phyloP scores from a whole-genome alignment of 257 asterid species.

The Knoxia roxburghii region DNA sequence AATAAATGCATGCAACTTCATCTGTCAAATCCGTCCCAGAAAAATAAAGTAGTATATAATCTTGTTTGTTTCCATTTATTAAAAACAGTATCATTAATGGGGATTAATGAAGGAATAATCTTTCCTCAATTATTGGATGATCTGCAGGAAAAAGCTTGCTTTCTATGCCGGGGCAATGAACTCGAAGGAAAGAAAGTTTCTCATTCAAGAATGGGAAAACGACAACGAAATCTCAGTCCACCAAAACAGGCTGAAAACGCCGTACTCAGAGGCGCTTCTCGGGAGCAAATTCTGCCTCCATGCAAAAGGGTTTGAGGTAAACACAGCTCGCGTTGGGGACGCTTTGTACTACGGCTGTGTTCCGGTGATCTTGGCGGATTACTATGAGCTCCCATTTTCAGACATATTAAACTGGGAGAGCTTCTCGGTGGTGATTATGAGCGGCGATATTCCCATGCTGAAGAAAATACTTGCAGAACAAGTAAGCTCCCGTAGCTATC shows the following conservation, averaged over 20 bases:
- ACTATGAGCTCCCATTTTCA: constrained; percentile 76
- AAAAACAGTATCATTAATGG: too few species aligned
- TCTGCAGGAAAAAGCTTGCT: constrained; percentile 55
- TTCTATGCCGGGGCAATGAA: constrained; percentile 92
- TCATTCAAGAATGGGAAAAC: constrained; percentile 44
- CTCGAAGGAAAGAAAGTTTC: constrained; percentile 46
- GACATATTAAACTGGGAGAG: constrained; percentile 67
- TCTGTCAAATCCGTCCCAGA: too few species aligned
- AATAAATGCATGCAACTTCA: too few species aligned
- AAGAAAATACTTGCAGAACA: constrained; percentile 43
- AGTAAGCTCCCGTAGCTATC: constrained; percentile 27
- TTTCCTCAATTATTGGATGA: too few species aligned
- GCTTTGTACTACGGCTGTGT: constrained; percentile 85
- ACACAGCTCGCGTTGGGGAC: constrained; percentile 82
- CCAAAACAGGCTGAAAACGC: constrained; percentile 49
- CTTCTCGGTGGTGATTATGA: constrained; percentile 53
- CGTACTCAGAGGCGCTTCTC: constrained; percentile 68
- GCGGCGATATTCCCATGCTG: constrained; percentile 49
- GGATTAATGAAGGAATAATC: too few species aligned
- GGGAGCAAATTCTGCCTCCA: constrained; percentile 86
- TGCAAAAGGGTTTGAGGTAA: constrained; percentile 88
- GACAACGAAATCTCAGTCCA: constrained; percentile 65
- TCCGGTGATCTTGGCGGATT: constrained; percentile 74
- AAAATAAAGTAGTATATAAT: too few species aligned
- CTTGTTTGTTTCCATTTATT: too few species aligned